phyloP scores from a whole-genome alignment of 73 alveolate genomes.

The Paramecium pentaurelia region DNA sequence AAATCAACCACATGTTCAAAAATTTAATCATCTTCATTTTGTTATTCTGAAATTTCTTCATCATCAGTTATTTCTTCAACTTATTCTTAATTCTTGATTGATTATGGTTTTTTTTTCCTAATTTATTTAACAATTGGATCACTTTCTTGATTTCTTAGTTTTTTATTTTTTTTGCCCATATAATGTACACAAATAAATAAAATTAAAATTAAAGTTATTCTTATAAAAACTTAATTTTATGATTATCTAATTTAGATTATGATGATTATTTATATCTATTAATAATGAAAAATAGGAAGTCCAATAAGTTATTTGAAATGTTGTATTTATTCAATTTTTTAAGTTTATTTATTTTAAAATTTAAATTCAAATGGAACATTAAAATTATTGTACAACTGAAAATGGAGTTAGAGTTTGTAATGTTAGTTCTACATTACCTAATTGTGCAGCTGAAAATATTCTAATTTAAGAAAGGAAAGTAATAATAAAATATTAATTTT shows the following conservation, averaged over 20 bases:
- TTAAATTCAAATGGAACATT: constrained; percentile 17
- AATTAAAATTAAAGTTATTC: background rate
- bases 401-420: constrained; percentile 56
- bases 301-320: background rate
- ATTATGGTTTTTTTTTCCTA: background rate
- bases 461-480: constrained; percentile 10
- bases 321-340: background rate
- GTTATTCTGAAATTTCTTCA: background rate
- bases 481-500: background rate
- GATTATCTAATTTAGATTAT: background rate
- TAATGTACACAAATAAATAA: background rate
- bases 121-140: constrained; percentile 4
- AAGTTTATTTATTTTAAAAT: background rate
- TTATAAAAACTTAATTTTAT: background rate
- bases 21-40: background rate
- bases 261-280: background rate
- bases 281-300: too few relatives aligned
- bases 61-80: background rate
- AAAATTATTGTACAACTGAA: constrained; percentile 44
- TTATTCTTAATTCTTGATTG: background rate
- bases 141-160: background rate
- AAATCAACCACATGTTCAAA: background rate
- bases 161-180: constrained; percentile 26
- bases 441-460: constrained; percentile 52
- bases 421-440: background rate